Percentiles rank a stretch among this genome's conserved stretches.
Conservation (phyloP, 306 rosid species). For the Elaeagnus macrophylla region DNA sequence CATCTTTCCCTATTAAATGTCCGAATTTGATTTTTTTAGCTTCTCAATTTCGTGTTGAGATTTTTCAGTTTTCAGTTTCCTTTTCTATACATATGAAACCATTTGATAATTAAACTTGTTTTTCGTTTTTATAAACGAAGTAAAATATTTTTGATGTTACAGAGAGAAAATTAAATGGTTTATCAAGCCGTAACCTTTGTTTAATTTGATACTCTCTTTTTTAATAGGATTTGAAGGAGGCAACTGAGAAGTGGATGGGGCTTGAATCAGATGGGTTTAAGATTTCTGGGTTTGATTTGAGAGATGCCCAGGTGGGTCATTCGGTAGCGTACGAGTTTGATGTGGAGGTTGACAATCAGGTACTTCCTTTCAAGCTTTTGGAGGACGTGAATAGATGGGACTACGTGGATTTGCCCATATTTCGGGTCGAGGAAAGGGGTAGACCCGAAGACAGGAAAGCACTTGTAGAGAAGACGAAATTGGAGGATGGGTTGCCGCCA, state of each 20-base stretch:
- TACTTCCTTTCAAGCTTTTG: constrained; percentile 72
- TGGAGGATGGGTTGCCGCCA: constrained; percentile 46
- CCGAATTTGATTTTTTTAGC: neutral
- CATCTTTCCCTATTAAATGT: too few species aligned
- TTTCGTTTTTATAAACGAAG: too few species aligned
- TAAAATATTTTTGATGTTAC: too few species aligned
- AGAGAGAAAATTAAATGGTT: too few species aligned
- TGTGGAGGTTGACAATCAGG: constrained; percentile 58
- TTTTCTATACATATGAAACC: too few species aligned
- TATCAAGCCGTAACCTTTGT: too few species aligned
- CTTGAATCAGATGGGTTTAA: constrained; percentile 49
- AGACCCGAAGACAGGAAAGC: constrained; percentile 23
- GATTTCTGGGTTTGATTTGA: constrained; percentile 63
- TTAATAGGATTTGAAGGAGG: constrained; percentile 72
- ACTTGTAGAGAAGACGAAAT: constrained; percentile 33
- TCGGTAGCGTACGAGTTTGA: constrained; percentile 83
- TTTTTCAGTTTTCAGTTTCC: too few species aligned
- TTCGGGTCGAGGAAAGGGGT: constrained; percentile 43
- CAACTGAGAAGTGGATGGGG: constrained; percentile 70
- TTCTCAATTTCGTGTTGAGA: neutral
- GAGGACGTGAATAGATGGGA: constrained; percentile 81
- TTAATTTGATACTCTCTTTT: neutral
- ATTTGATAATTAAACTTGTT: too few species aligned
- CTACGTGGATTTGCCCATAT: constrained; percentile 75
- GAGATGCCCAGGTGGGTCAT: constrained; percentile 75